These are phyloP conservation scores for Cladosporium sp. DNA, from an alignment of 2,329 filamentous ascomycete genomes.

Conservation along the genomic window DNA sequence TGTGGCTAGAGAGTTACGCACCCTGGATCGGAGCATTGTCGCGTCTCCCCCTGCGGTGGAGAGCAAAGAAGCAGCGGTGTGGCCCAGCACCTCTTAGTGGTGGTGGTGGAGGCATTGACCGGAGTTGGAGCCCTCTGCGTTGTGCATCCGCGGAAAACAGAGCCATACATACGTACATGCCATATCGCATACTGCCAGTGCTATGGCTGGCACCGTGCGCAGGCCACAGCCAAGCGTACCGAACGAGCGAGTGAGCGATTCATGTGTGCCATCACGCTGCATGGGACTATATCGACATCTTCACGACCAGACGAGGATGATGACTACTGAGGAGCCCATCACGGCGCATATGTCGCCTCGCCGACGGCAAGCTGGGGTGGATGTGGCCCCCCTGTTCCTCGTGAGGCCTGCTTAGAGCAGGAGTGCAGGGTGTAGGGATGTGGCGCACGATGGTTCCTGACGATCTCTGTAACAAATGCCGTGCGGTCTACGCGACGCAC, in stretches of 20 bases:
- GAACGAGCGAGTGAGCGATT: not conserved
- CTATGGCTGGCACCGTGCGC: not conserved
- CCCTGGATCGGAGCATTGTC: not conserved
- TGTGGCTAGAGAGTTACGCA: not conserved
- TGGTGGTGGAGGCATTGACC: not conserved
- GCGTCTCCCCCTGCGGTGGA: not conserved
- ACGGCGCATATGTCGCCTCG: conserved; percentile 11
- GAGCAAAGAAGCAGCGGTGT: conserved; percentile 6
- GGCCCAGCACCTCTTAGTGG: no score
- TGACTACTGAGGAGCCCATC: not conserved
- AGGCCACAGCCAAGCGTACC: conserved; percentile 7
- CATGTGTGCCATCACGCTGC: not conserved
- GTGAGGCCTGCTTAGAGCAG: not conserved
- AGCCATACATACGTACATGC: not conserved
- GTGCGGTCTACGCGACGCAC: not conserved
- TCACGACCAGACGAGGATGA: conserved; percentile 7
- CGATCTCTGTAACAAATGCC: conserved; percentile 1
- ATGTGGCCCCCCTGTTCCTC: conserved; percentile 1
- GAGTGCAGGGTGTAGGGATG: conserved; percentile 1
- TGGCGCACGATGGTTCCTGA: conserved; percentile 13
- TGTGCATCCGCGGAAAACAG: not conserved
- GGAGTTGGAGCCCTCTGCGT: not conserved
- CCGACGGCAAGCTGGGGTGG: conserved; percentile 7
- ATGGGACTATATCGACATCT: not conserved
- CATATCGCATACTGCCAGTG: no score